Percentiles rank a stretch among this genome's conserved stretches.
Evolutionary conservation across 352 stramenopile genomes (phyloP).

Genomic region (Phytophthora quininea): DNA sequence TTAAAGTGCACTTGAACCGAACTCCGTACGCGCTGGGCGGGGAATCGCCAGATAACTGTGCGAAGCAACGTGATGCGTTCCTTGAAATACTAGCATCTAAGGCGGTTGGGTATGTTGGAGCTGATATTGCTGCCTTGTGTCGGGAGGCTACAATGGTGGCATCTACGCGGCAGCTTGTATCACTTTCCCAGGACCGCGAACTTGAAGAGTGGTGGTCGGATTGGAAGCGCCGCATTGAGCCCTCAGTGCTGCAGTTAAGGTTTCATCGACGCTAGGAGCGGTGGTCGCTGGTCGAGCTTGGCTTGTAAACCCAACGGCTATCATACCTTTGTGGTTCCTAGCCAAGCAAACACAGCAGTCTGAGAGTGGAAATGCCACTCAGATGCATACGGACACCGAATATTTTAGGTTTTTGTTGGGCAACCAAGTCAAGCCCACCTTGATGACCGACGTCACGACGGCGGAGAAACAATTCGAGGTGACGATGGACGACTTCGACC

Average conservation of each 20-base stretch:
- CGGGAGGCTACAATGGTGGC: slow-evolving; percentile 74
- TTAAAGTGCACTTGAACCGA: slow-evolving; percentile 55
- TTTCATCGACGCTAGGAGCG: slow-evolving; percentile 41
- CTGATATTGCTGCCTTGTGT: slow-evolving; percentile 81
- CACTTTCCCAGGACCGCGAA: slow-evolving; percentile 51
- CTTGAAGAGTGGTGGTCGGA: slow-evolving; percentile 64
- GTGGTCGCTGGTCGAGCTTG: slow-evolving; percentile 62
- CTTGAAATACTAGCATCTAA: slow-evolving; percentile 48
- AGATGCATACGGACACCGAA: slow-evolving; percentile 3
- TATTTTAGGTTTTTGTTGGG: slow-evolving; percentile 62
- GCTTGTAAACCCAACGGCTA: slow-evolving; percentile 59
- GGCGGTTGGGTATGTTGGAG: slow-evolving; percentile 79
- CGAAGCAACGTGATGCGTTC: slow-evolving; percentile 35
- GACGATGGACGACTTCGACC: slow-evolving; percentile 75
- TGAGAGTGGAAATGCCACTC: slow-evolving; percentile 1
- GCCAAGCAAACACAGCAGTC: slow-evolving; percentile 32
- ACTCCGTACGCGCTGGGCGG: slow-evolving; percentile 45
- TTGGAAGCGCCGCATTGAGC: slow-evolving; percentile 53
- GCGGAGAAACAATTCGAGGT: slow-evolving; percentile 49
- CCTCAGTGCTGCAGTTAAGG: slow-evolving; percentile 31
- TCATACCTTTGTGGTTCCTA: slow-evolving; percentile 80
- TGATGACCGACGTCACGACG: background rate
- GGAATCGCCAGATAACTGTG: slow-evolving; percentile 8
- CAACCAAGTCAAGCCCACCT: slow-evolving; percentile 2
- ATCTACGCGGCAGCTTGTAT: slow-evolving; percentile 68